Conservation (phyloP, 75 land plant genomes). For the Cunninghamia lanceolata region DNA sequence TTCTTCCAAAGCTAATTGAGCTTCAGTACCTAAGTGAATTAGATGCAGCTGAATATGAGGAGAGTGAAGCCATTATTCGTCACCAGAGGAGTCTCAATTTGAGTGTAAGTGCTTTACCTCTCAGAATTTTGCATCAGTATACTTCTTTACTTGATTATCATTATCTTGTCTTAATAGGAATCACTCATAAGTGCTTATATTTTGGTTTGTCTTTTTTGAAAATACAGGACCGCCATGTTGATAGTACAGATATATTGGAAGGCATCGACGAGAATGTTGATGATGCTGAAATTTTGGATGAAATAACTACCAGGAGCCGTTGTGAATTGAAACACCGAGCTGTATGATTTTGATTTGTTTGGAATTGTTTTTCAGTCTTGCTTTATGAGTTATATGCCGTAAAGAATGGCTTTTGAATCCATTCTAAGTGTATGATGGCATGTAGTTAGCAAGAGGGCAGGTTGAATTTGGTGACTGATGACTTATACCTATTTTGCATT, state of each 20-base stretch:
- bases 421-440: neutral
- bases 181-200: neutral
- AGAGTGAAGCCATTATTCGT: slow-evolving; percentile 53
- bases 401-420: neutral
- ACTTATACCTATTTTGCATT: neutral
- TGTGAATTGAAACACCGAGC: slow-evolving; percentile 72
- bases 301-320: slow-evolving; percentile 61
- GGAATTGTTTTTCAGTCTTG: neutral
- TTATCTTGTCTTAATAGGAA: neutral
- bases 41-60: slow-evolving; percentile 98
- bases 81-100: slow-evolving; percentile 22
- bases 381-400: neutral
- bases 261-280: slow-evolving; percentile 17
- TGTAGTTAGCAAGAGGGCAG: neutral
- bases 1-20: slow-evolving; percentile 72
- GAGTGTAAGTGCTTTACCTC: slow-evolving; percentile 15
- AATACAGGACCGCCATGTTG: neutral
- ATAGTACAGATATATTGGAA: neutral
- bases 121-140: neutral
- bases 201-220: neutral
- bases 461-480: neutral
- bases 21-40: slow-evolving; percentile 56
- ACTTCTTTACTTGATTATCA: neutral
- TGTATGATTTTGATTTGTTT: slow-evolving; percentile 12
- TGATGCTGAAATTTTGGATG: slow-evolving; percentile 77